Evolutionary conservation across 768 basidiomycete species (phyloP), one percentile per base, ranked within the genome.

Genomic region (Lactarius psammicola): DNA sequence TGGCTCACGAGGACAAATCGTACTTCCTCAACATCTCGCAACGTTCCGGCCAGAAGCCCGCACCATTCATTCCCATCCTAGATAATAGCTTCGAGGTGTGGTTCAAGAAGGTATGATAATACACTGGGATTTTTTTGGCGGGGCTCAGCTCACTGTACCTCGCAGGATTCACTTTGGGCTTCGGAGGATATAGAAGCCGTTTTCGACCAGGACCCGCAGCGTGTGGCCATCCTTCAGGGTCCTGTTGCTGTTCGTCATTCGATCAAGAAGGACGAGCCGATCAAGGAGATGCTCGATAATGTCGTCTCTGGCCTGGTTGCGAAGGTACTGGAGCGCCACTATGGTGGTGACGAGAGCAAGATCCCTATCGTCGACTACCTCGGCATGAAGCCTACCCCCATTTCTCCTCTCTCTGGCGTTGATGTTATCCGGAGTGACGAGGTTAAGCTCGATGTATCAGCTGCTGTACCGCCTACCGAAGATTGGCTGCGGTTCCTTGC

Each of bases 121-220:
- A 6, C 33, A 40, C 53, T 57, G 28, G 56, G 63, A 23, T 57
- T 26, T 57, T 26, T 54, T 59, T 28, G 4, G 13, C 11, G 34
- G 30, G 28, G 46, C 56, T 42, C 20, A 56, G 60, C 63, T 70
- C 40, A 73, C 55, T 64, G 30, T 51, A 58, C 68, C 67, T 70
- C 59, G 26, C 70, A 94, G 92, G 96, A 98, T 76, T 98, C 96
- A 8, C 85, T 98, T 13, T 98, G 96, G 95, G 91, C 92, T 46
- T 92, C 94, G 2, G 96, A 98, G 77, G 97, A 99, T 75, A 95
- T 98, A 69, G 97, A 98, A 67, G 96, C 95, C 17, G 95, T 99
- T 49, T 97, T 98, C 73, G 97, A 98, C 78, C 94, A 96, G 78
- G 97, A 98, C 76, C 96, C 96, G 30, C 93, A 99, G 76, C 90